phyloP scores from a whole-genome alignment of 768 basidiomycete species.

The Psilocybe cubensis region DNA sequence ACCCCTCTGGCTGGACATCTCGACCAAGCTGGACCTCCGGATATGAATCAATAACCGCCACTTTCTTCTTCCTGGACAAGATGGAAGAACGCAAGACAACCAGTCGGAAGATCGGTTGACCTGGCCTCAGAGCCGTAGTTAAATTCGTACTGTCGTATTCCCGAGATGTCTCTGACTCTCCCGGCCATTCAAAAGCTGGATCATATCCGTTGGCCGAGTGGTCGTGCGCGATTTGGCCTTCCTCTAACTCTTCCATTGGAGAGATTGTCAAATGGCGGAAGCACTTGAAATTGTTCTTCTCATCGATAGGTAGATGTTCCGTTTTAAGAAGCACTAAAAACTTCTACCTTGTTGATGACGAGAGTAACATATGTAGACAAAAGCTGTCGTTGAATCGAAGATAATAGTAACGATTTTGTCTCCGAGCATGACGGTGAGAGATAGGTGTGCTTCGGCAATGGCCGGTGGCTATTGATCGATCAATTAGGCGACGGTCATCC shows the following conservation, averaged over 20 bases:
- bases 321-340: not conserved
- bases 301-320: not conserved
- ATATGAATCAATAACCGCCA: conserved; percentile 51
- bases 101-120: conserved; percentile 49
- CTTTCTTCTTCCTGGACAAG: conserved; percentile 50
- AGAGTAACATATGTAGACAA: conserved; percentile 5
- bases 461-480: conserved; percentile 6
- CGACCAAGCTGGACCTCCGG: conserved; percentile 76
- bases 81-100: conserved; percentile 60
- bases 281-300: not conserved
- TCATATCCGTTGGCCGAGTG: conserved; percentile 41
- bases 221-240: conserved; percentile 18
- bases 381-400: not conserved
- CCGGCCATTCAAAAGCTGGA: conserved; percentile 65
- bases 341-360: not conserved
- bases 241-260: conserved; percentile 22
- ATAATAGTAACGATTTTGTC: not conserved
- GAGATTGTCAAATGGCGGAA: not conserved
- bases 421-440: conserved; percentile 8
- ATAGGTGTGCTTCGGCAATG: not conserved
- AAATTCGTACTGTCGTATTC: conserved; percentile 9
- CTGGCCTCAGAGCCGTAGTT: conserved; percentile 10
- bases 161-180: conserved; percentile 27
- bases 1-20: conserved; percentile 57
- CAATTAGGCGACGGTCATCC: not conserved